Evolutionary conservation across 306 rosid species (phyloP), one percentile per base, ranked within the genome.

Genomic region (Astragalus membranaceus): DNA sequence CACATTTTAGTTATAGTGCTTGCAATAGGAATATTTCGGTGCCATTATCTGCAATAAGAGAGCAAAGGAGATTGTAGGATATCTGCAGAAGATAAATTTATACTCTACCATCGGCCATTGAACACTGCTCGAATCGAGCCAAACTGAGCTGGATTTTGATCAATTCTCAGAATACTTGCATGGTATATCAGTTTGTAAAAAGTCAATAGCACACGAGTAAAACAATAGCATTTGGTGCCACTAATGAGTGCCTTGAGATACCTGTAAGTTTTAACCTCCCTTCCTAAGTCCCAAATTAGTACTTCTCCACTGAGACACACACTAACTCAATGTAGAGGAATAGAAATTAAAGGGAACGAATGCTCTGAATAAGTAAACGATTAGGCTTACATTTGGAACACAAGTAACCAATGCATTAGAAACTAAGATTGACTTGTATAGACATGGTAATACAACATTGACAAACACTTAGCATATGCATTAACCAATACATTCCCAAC

Each of bases 381-480:
- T 20, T 20, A 20, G 23, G 23, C 23, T 20, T 20, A 20, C 23
- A 20, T 20, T 20, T 26, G 41, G 6, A 20, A 10, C 0, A 9
- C 20, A 6, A 48, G 29, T 35, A 33, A 54, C 36, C 64, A 36
- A 56, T 62, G 30, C 78, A 86, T 20, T 66, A 36, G n/a, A 75
- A 75, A 48, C 60, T 23, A 41, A 17, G 35, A 20, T 44, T 3
- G 50, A 43, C 5, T 20, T 30, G 10, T 33, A 8, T 10, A 70
- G 46, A 23, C 44, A 46, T 7, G 37, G 63, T 13, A 52, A 17
- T 52, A 20, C 32, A 52, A 20, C n/a, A 9, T 20, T 10, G 33
- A 52, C 35, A 52, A 17, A 9, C 57, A 20, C 33, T 16, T 7
- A 0, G 30, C 5, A 50, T 7, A 50, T 16, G 12, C 57, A 17